Conservation (phyloP, 352 stramenopile genomes). For the Peronospora belbahrii region DNA sequence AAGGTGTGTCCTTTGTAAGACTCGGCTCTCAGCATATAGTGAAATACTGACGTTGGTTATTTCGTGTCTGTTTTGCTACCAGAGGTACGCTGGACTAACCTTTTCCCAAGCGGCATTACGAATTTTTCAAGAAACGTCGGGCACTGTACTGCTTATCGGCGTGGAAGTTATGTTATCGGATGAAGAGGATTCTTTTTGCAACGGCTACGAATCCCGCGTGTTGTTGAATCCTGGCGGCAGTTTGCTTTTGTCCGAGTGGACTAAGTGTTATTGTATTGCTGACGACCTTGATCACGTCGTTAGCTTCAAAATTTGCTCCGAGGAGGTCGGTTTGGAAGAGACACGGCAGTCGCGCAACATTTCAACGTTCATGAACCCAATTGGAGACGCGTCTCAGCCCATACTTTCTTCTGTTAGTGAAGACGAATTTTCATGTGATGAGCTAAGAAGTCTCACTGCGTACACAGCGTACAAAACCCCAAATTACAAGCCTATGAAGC, state of each 20-base stretch:
- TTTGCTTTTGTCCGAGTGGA: conserved; percentile 69
- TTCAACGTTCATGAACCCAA: conserved; percentile 38
- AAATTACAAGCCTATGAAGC: conserved; percentile 25
- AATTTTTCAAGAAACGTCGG: conserved; percentile 61
- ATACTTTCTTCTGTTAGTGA: conserved; percentile 21
- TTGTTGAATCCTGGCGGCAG: conserved; percentile 68
- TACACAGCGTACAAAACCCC: conserved; percentile 47
- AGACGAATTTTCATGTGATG: conserved; percentile 25
- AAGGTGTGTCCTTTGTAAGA: conserved; percentile 28
- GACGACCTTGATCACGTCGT: conserved; percentile 70
- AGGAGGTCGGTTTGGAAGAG: conserved; percentile 39
- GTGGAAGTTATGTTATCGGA: conserved; percentile 67
- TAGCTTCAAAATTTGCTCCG: conserved; percentile 44
- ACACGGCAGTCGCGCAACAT: conserved; percentile 22
- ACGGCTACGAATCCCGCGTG: conserved; percentile 47
- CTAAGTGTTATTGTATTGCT: conserved; percentile 81
- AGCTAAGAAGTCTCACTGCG: conserved; percentile 40
- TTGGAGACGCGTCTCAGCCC: conserved; percentile 49
- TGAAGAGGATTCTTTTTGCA: conserved; percentile 20
- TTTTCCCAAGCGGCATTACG: conserved; percentile 51
- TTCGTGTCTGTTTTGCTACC: not conserved
- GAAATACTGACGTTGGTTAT: not conserved
- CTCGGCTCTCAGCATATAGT: not conserved
- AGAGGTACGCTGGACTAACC: conserved; percentile 62
- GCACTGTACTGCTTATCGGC: conserved; percentile 68